Percentiles rank a stretch among this genome's conserved stretches.
Conservation (phyloP, 1,139 yeast species). For the Sugiyamaella grinbergsii region DNA sequence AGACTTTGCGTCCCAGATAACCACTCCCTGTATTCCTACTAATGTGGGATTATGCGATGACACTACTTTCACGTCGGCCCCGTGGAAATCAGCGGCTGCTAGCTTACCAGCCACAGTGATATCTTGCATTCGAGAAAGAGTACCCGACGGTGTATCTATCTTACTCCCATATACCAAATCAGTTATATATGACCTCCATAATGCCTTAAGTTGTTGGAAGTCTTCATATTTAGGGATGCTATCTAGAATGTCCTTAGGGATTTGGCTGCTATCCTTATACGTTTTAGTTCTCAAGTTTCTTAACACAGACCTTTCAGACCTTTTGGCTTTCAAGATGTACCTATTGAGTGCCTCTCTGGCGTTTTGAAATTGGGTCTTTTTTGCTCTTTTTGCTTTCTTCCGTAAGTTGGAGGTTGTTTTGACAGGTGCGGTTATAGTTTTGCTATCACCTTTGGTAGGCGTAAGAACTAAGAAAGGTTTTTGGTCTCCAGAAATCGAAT, state of each 20-base stretch:
- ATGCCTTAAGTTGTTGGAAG: conserved; percentile 52
- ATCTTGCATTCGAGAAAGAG: conserved; percentile 7
- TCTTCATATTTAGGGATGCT: conserved; percentile 47
- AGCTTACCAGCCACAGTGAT: conserved; percentile 47
- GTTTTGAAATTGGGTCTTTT: conserved; percentile 7
- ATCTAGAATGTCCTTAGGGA: not conserved
- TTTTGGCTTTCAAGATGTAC: conserved; percentile 10
- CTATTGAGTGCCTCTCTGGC: conserved; percentile 25
- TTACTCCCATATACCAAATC: conserved; percentile 48
- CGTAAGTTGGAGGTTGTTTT: conserved; percentile 27
- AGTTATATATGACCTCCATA: conserved; percentile 66
- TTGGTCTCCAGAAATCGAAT: conserved; percentile 58
- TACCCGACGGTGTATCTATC: conserved; percentile 1
- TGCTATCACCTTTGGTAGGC: conserved; percentile 46
- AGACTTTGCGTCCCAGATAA: conserved; percentile 83
- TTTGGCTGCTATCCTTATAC: not conserved
- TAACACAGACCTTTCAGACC: not conserved
- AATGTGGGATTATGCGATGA: conserved; percentile 59
- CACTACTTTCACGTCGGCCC: conserved; percentile 64
- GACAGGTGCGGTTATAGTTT: conserved; percentile 27
- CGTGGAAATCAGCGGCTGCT: conserved; percentile 82
- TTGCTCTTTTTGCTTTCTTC: conserved; percentile 1
- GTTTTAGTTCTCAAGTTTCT: not conserved
- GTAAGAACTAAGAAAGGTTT: conserved; percentile 57
- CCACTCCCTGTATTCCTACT: conserved; percentile 74